Conservation (phyloP, 345 rosid genomes). For the Limnanthes douglasii region DNA sequence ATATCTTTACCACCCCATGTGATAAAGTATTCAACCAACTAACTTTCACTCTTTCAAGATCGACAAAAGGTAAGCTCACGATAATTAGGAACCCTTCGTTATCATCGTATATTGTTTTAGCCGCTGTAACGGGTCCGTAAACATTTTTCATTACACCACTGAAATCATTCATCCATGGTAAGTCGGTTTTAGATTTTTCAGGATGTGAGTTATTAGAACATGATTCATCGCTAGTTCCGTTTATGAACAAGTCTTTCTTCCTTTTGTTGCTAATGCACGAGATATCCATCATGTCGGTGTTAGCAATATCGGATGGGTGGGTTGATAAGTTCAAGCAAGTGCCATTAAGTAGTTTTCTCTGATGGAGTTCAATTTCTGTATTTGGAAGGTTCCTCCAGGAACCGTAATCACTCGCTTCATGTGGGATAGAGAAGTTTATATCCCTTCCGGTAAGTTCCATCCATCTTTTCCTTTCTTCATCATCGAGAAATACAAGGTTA, state of each 20-base stretch:
- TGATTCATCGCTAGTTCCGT: slow-evolving; percentile 29
- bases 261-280: slow-evolving; percentile 28
- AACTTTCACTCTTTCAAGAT: slow-evolving; percentile 73
- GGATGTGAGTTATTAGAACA: too few species aligned
- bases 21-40: slow-evolving; percentile 64
- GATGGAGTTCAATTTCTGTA: slow-evolving; percentile 78
- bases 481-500: slow-evolving; percentile 48
- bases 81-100: slow-evolving; percentile 59
- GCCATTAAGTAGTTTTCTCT: too few species aligned
- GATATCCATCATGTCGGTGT: slow-evolving; percentile 20
- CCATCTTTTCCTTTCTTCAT: slow-evolving; percentile 91
- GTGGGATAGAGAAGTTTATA: slow-evolving; percentile 55
- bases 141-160: slow-evolving; percentile 66
- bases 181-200: slow-evolving; percentile 32
- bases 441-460: slow-evolving; percentile 86
- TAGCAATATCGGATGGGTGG: slow-evolving; percentile 33
- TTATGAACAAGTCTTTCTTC: slow-evolving; percentile 34
- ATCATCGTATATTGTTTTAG: slow-evolving; percentile 73
- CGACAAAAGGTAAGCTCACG: slow-evolving; percentile 64
- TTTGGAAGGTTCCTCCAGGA: slow-evolving; percentile 93
- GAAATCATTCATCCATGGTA: slow-evolving; percentile 41
- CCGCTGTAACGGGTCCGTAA: slow-evolving; percentile 70
- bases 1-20: slow-evolving; percentile 75
- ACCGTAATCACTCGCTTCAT: slow-evolving; percentile 82
- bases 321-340: slow-evolving; percentile 41